A percentile compares a stretch with the other conserved stretches of the same genome.
These are phyloP conservation scores for Backusella morwellensis DNA, from an alignment of 192 early-diverging fungal species.

Conservation along the genomic window DNA sequence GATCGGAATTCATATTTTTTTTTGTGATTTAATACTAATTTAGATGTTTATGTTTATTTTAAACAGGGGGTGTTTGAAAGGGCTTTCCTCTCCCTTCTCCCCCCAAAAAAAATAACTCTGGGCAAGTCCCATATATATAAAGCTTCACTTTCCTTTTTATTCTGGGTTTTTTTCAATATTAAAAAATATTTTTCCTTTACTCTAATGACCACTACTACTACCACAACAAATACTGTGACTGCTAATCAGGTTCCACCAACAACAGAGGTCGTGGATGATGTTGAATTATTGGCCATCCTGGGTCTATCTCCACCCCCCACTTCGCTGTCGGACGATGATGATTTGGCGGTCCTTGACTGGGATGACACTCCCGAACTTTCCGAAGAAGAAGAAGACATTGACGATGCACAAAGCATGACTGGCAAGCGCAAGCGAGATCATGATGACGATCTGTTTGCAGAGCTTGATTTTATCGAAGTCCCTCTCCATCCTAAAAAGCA, in stretches of 20 bases:
- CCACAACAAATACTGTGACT: neutral
- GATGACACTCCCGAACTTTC: conserved; percentile 25
- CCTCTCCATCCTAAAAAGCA: neutral
- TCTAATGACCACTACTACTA: neutral
- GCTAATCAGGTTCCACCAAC: neutral
- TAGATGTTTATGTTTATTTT: neutral
- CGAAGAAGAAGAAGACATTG: conserved; percentile 25
- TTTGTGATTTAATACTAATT: neutral
- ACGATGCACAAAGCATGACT: conserved; percentile 5
- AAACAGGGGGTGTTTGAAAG: neutral
- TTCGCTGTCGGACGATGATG: neutral
- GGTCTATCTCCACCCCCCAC: neutral
- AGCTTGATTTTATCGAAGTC: conserved; percentile 27
- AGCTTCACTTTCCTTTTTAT: neutral
- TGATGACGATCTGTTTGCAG: conserved; percentile 20
- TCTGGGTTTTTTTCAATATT: conserved; percentile 2
- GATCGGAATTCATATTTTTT: neutral
- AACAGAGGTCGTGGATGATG: conserved; percentile 16
- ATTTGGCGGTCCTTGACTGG: conserved; percentile 10
- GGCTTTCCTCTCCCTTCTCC: neutral
- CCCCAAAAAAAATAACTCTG: neutral
- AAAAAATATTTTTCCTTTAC: neutral
- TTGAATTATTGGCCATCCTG: conserved; percentile 21
- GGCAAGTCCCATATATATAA: neutral
- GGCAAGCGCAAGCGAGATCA: conserved; percentile 5